Percentiles rank a stretch among this genome's conserved stretches.
These are phyloP conservation scores for Mucor saturninus DNA, from an alignment of 371 early-diverging fungal genomes.

Conservation along the genomic window DNA sequence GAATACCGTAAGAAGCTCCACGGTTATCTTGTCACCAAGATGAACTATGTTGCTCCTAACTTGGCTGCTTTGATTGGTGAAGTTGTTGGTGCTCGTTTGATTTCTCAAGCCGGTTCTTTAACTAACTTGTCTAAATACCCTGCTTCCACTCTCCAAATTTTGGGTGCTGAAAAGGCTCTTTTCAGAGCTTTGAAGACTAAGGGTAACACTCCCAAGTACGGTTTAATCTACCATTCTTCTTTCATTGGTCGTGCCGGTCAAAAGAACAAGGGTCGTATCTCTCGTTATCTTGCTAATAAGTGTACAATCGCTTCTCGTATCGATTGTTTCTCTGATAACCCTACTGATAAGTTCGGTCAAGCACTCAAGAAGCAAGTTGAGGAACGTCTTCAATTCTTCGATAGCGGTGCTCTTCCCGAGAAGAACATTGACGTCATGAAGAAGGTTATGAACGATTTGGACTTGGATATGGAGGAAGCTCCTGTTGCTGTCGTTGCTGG, in stretches of 20 bases:
- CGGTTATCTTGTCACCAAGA: slow-evolving; percentile 92
- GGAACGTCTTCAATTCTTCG: slow-evolving; percentile 93
- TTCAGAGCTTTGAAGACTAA: slow-evolving; percentile 98
- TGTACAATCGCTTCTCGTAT: slow-evolving; percentile 97
- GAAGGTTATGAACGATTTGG: slow-evolving; percentile 79
- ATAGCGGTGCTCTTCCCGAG: slow-evolving; percentile 84
- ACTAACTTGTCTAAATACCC: slow-evolving; percentile 97
- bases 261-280: slow-evolving; percentile 98
- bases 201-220: slow-evolving; percentile 99
- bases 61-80: slow-evolving; percentile 97
- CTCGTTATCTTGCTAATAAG: slow-evolving; percentile 98
- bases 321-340: slow-evolving; percentile 93
- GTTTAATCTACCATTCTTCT: slow-evolving; percentile 96
- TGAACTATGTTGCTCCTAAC: slow-evolving; percentile 98
- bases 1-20: slow-evolving; percentile 93
- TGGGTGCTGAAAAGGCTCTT: slow-evolving; percentile 99
- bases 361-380: slow-evolving; percentile 96
- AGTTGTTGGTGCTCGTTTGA: slow-evolving; percentile 93
- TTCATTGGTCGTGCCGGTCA: slow-evolving; percentile 94
- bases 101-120: slow-evolving; percentile 96
- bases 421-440: slow-evolving; percentile 96
- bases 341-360: slow-evolving; percentile 93
- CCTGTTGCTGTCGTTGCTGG: slow-evolving; percentile 11
- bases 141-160: slow-evolving; percentile 97
- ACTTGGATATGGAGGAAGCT: slow-evolving; percentile 61